phyloP scores from a whole-genome alignment of 2,329 filamentous ascomycete species.

The Cercospora janseana region DNA sequence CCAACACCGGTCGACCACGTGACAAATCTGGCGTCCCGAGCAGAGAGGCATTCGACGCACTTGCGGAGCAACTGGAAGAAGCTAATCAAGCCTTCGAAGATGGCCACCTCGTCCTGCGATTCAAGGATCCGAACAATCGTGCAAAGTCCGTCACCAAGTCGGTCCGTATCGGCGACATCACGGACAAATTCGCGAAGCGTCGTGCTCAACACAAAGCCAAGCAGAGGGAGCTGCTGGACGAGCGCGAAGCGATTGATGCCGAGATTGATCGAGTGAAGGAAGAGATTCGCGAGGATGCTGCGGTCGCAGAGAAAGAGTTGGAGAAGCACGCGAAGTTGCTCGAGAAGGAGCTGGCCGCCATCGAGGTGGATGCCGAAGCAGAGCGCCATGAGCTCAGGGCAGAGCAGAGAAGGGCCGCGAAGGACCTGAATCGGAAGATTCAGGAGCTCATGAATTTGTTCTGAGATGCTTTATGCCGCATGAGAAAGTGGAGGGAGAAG shows the following conservation, averaged over 20 bases:
- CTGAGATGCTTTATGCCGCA: not conserved
- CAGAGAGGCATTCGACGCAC: slow-evolving; percentile 22
- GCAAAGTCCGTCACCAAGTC: not conserved
- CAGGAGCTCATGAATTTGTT: slow-evolving; percentile 19
- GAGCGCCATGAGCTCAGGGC: slow-evolving; percentile 24
- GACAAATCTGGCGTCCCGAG: slow-evolving; percentile 21
- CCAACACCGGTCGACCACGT: slow-evolving; percentile 19
- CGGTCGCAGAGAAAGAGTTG: slow-evolving; percentile 13
- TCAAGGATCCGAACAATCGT: slow-evolving; percentile 1
- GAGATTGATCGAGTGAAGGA: slow-evolving; percentile 25
- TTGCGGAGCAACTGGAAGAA: slow-evolving; percentile 14
- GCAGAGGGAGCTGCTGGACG: slow-evolving; percentile 17
- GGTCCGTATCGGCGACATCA: slow-evolving; percentile 24
- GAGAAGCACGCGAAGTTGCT: slow-evolving; percentile 22
- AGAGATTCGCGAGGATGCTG: slow-evolving; percentile 19
- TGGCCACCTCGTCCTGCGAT: slow-evolving; percentile 4
- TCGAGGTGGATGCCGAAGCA: slow-evolving; percentile 21
- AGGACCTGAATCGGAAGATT: slow-evolving; percentile 26
- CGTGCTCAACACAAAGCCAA: slow-evolving; percentile 17
- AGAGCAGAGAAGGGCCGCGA: slow-evolving; percentile 20
- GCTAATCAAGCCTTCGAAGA: slow-evolving; percentile 27
- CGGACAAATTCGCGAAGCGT: slow-evolving; percentile 20
- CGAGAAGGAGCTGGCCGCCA: slow-evolving; percentile 20
- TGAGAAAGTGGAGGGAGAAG: not conserved
- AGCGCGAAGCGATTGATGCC: slow-evolving; percentile 22